Evolutionary conservation across 2,329 filamentous ascomycete genomes (phyloP), one percentile per base, ranked within the genome.

Genomic region (Pestalotiopsis sp.): DNA sequence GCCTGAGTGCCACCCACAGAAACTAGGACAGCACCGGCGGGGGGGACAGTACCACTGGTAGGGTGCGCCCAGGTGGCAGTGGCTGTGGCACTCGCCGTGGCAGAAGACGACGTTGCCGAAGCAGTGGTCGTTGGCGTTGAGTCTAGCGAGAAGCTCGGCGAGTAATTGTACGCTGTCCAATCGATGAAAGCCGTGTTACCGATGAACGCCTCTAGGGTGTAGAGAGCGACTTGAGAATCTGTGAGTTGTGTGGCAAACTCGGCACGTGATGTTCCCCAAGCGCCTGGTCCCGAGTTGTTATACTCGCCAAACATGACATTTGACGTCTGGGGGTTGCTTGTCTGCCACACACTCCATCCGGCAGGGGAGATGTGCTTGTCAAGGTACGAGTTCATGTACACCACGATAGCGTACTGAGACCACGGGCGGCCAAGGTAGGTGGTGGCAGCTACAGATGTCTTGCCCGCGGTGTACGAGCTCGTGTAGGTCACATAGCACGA

Each of bases 221-320:
- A 83, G 2, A 74, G 67, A 4, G 76, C 70, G 9, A 78, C 81
- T 66, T 81, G 76, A 14, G 75, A 66, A 6, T 73, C 75, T 1
- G 77, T 79, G 64, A 81, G 69, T 14, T 80, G 78, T 12, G 79
- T 81, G 6, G 80, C 72, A 67, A 82, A 84, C 36, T 77, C 80
- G 9, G 86, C 88, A 65, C 89, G 80, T 20, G 59, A 36, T 61
- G 25, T 83, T 0, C 88, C 87, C 27, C 78, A 77, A 3, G 89
- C 81, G 2, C 90, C 90, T 40, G 80, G 75, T 1, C 90, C 90
- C 1, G 83, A 83, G 77, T 92, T 92, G 23, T 73, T 78, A 73
- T 86, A 91, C 80, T 92, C 90, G 9, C 79, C 86, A 70, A 87
- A 91, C 36, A 80, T 76, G 1, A 91, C 85, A 59, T 74, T 70